Evolutionary conservation across 2,329 filamentous ascomycete genomes (phyloP).

Genomic region (Tolypocladium tropicale): DNA sequence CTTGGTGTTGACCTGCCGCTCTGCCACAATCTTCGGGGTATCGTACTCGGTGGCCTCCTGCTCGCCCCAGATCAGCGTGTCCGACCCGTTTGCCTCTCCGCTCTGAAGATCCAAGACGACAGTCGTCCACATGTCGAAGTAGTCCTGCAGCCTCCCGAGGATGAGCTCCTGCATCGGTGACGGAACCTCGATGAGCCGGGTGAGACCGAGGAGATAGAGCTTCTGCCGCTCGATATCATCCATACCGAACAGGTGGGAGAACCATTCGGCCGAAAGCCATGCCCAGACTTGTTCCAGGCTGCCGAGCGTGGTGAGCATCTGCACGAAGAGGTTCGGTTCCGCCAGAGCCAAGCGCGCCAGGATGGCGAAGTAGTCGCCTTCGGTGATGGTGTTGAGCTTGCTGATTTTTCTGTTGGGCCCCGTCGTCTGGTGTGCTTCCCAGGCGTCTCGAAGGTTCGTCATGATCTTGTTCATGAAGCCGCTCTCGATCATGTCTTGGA

Average conservation of each 20-base stretch:
- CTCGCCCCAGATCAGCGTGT: constrained; percentile 39
- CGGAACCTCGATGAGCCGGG: constrained; percentile 56
- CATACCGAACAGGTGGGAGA: constrained; percentile 57
- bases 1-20: constrained; percentile 39
- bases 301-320: constrained; percentile 39
- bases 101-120: constrained; percentile 57
- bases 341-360: constrained; percentile 69
- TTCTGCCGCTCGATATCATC: constrained; percentile 57
- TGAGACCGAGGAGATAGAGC: constrained; percentile 62
- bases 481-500: constrained; percentile 53
- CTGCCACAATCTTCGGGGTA: constrained; percentile 43
- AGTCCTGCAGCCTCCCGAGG: constrained; percentile 56
- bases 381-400: constrained; percentile 61
- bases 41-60: constrained; percentile 40
- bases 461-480: constrained; percentile 56
- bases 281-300: constrained; percentile 41
- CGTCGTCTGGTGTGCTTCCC: constrained; percentile 68
- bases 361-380: constrained; percentile 79
- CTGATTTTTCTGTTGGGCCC: constrained; percentile 65
- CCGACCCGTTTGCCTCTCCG: constrained; percentile 39
- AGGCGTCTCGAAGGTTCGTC: constrained; percentile 54
- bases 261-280: constrained; percentile 56
- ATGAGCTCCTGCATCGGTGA: constrained; percentile 47
- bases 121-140: constrained; percentile 66
- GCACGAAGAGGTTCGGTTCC: constrained; percentile 58